These are phyloP conservation scores for Penicillium oxalicum DNA, from an alignment of 2,329 filamentous ascomycete species.

Conservation along the genomic window DNA sequence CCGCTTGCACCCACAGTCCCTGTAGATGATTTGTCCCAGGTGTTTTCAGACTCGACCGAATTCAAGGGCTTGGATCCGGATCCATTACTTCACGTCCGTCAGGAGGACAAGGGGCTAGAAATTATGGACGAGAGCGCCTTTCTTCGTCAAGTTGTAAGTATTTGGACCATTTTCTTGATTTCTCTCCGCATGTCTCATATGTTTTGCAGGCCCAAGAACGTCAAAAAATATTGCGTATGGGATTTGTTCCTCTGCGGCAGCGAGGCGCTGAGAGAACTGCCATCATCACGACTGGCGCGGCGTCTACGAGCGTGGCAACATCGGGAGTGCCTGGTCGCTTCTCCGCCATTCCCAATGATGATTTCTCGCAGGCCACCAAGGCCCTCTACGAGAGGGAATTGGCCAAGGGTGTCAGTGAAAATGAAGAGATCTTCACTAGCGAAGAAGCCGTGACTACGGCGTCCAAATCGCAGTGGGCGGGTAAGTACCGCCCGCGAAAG, in stretches of 20 bases:
- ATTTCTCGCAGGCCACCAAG: conserved; percentile 80
- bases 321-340: conserved; percentile 61
- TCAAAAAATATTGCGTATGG: conserved; percentile 57
- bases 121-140: conserved; percentile 55
- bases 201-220: conserved; percentile 47
- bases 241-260: conserved; percentile 60
- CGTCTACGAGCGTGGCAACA: conserved; percentile 39
- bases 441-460: conserved; percentile 70
- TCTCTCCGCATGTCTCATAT: conserved; percentile 1
- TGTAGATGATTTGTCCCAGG: conserved; percentile 1
- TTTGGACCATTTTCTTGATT: too few species aligned
- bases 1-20: conserved; percentile 40
- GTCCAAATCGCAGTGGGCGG: conserved; percentile 68
- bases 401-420: conserved; percentile 81
- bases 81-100: conserved; percentile 56
- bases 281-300: conserved; percentile 27
- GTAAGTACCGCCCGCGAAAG: conserved; percentile 82
- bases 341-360: conserved; percentile 62
- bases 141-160: conserved; percentile 49
- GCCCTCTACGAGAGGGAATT: conserved; percentile 89
- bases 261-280: conserved; percentile 31
- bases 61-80: conserved; percentile 56
- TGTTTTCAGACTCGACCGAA: conserved; percentile 27
- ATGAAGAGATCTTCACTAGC: conserved; percentile 90
- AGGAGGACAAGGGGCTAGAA: conserved; percentile 58